Conservation (phyloP, 2,329 filamentous ascomycete species). For the Leptographium procerum region DNA sequence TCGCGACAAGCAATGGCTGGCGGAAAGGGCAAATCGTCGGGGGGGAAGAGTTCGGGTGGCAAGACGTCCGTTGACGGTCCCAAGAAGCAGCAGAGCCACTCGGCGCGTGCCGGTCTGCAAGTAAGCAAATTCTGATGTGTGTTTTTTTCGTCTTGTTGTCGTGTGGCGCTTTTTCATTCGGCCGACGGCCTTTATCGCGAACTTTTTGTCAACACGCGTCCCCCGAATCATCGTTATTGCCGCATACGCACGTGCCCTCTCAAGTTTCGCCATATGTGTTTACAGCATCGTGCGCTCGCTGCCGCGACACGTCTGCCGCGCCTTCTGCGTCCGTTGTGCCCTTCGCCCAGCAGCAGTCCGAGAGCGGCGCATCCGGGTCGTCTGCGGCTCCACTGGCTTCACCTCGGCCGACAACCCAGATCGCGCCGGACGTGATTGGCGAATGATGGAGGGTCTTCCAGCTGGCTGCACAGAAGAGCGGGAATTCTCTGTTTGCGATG, state of each 20-base stretch:
- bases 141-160: constrained; percentile 9
- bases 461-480: too few species aligned
- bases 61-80: constrained; percentile 57
- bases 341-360: neutral
- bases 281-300: neutral
- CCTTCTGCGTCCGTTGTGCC: neutral
- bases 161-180: constrained; percentile 10
- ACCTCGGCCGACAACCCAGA: too few species aligned
- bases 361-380: neutral
- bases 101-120: constrained; percentile 88
- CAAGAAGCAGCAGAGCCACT: constrained; percentile 92
- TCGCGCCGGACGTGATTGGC: neutral
- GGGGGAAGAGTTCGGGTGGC: constrained; percentile 77
- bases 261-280: neutral
- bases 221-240: neutral
- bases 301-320: neutral
- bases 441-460: too few species aligned
- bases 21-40: constrained; percentile 87
- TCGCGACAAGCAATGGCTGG: constrained; percentile 48
- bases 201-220: constrained; percentile 6
- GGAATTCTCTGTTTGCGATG: too few species aligned
- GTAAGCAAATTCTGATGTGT: constrained; percentile 50
- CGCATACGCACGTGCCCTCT: neutral
- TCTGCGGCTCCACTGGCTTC: too few species aligned
- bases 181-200: constrained; percentile 9